Evolutionary conservation across 768 basidiomycete species (phyloP).

Genomic region (Lentinula sp.): DNA sequence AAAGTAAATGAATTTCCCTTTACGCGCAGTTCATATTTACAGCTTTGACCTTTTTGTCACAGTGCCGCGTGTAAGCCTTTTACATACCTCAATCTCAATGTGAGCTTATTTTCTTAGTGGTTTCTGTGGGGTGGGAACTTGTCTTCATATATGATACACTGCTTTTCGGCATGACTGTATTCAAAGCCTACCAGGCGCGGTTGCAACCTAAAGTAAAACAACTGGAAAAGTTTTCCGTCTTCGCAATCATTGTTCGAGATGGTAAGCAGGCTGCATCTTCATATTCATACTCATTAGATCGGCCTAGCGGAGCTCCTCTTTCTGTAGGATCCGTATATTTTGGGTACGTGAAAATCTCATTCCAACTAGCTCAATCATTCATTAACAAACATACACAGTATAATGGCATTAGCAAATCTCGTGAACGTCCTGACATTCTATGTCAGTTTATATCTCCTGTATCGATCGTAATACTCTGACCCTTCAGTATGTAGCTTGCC

Average conservation of each 20-base stretch:
- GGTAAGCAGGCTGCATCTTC: not conserved
- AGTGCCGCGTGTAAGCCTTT: not conserved
- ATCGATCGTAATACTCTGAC: not conserved
- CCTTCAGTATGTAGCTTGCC: not conserved
- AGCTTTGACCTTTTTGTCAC: not conserved
- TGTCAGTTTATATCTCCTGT: not conserved
- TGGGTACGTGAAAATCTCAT: not conserved
- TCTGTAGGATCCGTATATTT: not conserved
- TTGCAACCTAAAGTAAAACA: not conserved
- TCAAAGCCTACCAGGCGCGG: not conserved
- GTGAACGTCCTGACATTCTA: not conserved
- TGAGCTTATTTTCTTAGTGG: not conserved
- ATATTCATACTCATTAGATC: not conserved
- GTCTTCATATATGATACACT: not conserved
- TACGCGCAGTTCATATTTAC: not conserved
- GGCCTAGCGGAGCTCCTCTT: not conserved
- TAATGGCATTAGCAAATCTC: not conserved
- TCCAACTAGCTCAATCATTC: not conserved
- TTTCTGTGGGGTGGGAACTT: not conserved
- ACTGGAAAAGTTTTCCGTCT: not conserved
- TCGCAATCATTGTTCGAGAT: not conserved
- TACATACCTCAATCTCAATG: not conserved
- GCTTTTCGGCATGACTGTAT: constrained; percentile 1
- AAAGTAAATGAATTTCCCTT: not conserved
- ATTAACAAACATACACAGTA: not conserved